These are phyloP conservation scores for Aegilops longissima DNA, from an alignment of 176 grass and related monocot genomes.

Conservation along the genomic window DNA sequence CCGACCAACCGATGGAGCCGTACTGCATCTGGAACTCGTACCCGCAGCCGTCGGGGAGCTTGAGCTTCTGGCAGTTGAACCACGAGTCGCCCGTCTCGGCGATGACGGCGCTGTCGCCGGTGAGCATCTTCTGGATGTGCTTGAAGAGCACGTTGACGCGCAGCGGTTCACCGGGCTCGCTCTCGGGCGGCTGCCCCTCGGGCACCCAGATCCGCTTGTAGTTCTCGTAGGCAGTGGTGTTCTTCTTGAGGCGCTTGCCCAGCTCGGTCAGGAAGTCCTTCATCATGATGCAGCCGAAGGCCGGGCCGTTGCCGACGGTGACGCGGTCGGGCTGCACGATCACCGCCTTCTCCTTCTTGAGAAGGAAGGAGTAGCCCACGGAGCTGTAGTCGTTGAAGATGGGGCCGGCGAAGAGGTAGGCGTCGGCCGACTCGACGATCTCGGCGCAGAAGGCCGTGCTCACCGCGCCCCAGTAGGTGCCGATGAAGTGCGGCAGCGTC, in stretches of 20 bases:
- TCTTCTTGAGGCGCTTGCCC: conserved; percentile 38
- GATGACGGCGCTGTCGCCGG: conserved; percentile 47
- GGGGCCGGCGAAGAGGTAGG: conserved; percentile 75
- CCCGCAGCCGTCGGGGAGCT: conserved; percentile 66
- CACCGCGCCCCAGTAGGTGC: conserved; percentile 85
- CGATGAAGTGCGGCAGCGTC: conserved; percentile 60
- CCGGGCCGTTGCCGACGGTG: conserved; percentile 60
- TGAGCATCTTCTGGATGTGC: conserved; percentile 73
- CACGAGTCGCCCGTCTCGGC: conserved; percentile 77
- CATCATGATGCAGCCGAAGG: conserved; percentile 80
- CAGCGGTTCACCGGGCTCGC: conserved; percentile 47
- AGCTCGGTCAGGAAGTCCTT: conserved; percentile 56
- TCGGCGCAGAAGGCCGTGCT: conserved; percentile 83
- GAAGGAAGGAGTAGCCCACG: conserved; percentile 64
- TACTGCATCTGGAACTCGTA: conserved; percentile 68
- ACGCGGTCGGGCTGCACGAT: conserved; percentile 80
- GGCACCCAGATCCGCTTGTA: conserved; percentile 71
- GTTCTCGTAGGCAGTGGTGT: conserved; percentile 71
- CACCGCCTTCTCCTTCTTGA: conserved; percentile 74
- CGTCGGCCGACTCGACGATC: conserved; percentile 82
- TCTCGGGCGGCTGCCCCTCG: conserved; percentile 39
- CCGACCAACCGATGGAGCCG: conserved; percentile 56
- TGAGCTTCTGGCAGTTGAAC: conserved; percentile 93
- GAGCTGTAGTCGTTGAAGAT: conserved; percentile 95
- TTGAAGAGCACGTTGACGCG: conserved; percentile 84